Conservation (phyloP, 371 early-diverging fungal species). For the Mucor plumbeus region DNA sequence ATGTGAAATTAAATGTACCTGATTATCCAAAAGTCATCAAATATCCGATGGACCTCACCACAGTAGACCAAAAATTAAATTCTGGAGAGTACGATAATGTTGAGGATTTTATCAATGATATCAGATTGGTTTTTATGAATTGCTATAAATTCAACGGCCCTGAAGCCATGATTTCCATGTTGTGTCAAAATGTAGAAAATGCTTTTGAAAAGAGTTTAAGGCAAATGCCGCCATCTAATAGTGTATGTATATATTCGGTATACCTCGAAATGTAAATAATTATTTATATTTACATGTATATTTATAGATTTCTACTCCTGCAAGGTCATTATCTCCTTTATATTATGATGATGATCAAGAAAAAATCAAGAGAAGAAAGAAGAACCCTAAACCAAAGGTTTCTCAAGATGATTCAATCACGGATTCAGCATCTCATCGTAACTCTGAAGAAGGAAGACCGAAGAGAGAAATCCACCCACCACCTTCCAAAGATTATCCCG, state of each 20-base stretch:
- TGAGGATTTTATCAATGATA: conserved; percentile 77
- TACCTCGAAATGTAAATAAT: neutral
- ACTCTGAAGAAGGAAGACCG: conserved; percentile 64
- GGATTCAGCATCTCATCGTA: conserved; percentile 15
- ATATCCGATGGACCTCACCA: conserved; percentile 97
- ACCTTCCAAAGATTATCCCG: conserved; percentile 60
- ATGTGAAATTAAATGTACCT: conserved; percentile 88
- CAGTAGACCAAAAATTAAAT: conserved; percentile 89
- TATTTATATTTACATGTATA: neutral
- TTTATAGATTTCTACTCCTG: conserved; percentile 9
- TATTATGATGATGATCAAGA: conserved; percentile 28
- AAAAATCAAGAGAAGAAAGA: conserved; percentile 21
- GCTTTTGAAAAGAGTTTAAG: conserved; percentile 74
- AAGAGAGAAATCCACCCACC: conserved; percentile 78
- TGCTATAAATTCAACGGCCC: conserved; percentile 93
- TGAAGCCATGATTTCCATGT: conserved; percentile 75
- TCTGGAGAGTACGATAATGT: conserved; percentile 65
- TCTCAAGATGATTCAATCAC: conserved; percentile 22
- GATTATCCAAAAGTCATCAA: conserved; percentile 94
- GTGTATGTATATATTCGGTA: conserved; percentile 23
- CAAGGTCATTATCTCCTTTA: conserved; percentile 27
- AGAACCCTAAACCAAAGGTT: conserved; percentile 20
- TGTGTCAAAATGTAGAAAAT: conserved; percentile 76
- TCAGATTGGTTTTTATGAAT: conserved; percentile 84
- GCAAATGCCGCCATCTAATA: conserved; percentile 66